A percentile compares a stretch with the other conserved stretches of the same genome.
These are phyloP conservation scores for Ophiostoma ulmi DNA, from an alignment of 2,329 filamentous ascomycete genomes.

Conservation along the genomic window DNA sequence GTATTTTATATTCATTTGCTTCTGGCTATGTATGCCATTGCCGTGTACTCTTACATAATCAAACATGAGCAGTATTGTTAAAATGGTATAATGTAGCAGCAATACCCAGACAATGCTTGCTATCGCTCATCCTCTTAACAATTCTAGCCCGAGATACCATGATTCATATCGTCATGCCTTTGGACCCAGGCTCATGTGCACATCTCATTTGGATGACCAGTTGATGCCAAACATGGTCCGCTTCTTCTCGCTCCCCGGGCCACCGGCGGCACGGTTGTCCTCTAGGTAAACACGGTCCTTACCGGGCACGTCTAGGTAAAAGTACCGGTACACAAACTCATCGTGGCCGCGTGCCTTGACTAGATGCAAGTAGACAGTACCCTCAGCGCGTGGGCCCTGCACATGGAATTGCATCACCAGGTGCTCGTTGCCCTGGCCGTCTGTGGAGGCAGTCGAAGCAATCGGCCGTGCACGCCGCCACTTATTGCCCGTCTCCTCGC, in stretches of 20 bases:
- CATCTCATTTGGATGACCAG: slow-evolving; percentile 39
- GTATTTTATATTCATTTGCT: slow-evolving; percentile 11
- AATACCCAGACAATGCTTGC: not conserved
- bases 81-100: not conserved
- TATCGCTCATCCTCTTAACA: not conserved
- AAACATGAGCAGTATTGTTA: not conserved
- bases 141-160: not conserved
- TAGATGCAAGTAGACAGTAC: slow-evolving; percentile 73
- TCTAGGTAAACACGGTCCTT: slow-evolving; percentile 62
- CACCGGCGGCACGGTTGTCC: slow-evolving; percentile 37
- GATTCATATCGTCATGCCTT: not conserved
- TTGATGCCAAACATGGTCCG: slow-evolving; percentile 59
- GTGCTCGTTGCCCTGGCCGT: slow-evolving; percentile 72
- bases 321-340: slow-evolving; percentile 72
- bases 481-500: slow-evolving; percentile 73
- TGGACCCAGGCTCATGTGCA: not conserved
- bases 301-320: slow-evolving; percentile 75
- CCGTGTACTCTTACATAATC: not conserved
- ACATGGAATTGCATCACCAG: slow-evolving; percentile 83
- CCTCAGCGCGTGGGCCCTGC: slow-evolving; percentile 68
- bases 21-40: not conserved
- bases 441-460: slow-evolving; percentile 60
- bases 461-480: slow-evolving; percentile 67
- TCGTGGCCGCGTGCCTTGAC: slow-evolving; percentile 58
- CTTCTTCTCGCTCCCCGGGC: slow-evolving; percentile 32